These are phyloP conservation scores for Phytopythium chamaehyphon DNA, from an alignment of 352 stramenopile species.

Conservation along the genomic window DNA sequence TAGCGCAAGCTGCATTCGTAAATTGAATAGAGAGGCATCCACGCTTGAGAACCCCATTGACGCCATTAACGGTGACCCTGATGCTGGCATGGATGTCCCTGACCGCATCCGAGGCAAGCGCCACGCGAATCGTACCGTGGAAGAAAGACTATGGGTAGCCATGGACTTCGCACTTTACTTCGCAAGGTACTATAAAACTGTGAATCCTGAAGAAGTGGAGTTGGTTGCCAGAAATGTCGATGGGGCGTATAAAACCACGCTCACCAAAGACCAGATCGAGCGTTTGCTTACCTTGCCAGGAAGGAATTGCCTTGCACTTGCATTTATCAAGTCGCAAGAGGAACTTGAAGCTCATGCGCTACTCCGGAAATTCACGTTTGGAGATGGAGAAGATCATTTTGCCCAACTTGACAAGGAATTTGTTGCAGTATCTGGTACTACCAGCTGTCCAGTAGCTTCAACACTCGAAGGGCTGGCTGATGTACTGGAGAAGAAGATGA, in stretches of 20 bases:
- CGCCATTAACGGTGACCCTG: background rate
- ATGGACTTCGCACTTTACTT: conserved; percentile 64
- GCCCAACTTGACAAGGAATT: conserved; percentile 40
- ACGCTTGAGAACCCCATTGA: background rate
- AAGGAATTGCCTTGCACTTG: conserved; percentile 61
- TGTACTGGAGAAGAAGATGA: conserved; percentile 10
- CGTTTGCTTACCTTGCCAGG: conserved; percentile 49
- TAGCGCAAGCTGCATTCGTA: background rate
- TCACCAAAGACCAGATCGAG: conserved; percentile 45
- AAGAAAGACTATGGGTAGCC: conserved; percentile 67
- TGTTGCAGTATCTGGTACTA: conserved; percentile 2
- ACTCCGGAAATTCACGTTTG: conserved; percentile 67
- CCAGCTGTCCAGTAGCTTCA: conserved; percentile 7
- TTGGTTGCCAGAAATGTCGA: conserved; percentile 51
- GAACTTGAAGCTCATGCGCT: conserved; percentile 58
- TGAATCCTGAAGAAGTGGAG: conserved; percentile 48
- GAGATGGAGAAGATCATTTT: conserved; percentile 63
- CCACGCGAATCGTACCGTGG: conserved; percentile 31
- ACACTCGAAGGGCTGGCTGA: conserved; percentile 1
- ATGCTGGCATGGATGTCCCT: conserved; percentile 8
- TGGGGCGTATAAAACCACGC: conserved; percentile 34
- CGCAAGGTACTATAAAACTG: conserved; percentile 64
- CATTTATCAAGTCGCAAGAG: conserved; percentile 57
- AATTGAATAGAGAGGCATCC: background rate
- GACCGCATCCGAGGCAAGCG: conserved; percentile 48